These are phyloP conservation scores for Penicillium psychrosexuale DNA, from an alignment of 2,329 filamentous ascomycete genomes.

Conservation along the genomic window DNA sequence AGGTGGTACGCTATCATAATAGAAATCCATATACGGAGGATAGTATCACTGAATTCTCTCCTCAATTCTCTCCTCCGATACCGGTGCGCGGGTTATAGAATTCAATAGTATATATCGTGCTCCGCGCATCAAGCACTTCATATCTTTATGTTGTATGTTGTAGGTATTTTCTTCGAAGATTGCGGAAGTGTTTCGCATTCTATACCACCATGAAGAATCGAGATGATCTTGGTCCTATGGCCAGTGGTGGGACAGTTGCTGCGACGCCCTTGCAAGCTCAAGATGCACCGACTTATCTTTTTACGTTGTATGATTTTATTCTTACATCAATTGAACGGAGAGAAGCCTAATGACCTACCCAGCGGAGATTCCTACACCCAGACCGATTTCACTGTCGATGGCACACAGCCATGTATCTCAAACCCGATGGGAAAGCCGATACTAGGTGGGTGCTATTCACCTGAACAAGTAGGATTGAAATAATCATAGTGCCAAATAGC, in stretches of 20 bases:
- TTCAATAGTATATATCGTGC: not conserved
- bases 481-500: slow-evolving; percentile 33
- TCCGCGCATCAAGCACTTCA: not conserved
- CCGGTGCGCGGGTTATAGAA: not conserved
- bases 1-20: not conserved
- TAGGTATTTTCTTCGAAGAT: not conserved
- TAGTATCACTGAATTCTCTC: not conserved
- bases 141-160: not conserved
- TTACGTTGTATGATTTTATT: slow-evolving; percentile 40
- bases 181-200: not conserved
- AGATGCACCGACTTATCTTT: slow-evolving; percentile 34
- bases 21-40: no score
- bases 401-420: slow-evolving; percentile 49
- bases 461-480: not conserved
- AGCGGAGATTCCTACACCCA: slow-evolving; percentile 61
- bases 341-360: not conserved
- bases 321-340: not conserved
- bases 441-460: slow-evolving; percentile 15
- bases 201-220: not conserved
- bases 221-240: not conserved
- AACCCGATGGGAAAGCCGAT: slow-evolving; percentile 62
- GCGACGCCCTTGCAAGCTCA: slow-evolving; percentile 13
- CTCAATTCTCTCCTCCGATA: not conserved
- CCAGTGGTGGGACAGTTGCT: not conserved
- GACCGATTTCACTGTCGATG: slow-evolving; percentile 56